These are phyloP conservation scores for Excoecaria agallocha DNA, from an alignment of 345 rosid species.

Conservation along the genomic window DNA sequence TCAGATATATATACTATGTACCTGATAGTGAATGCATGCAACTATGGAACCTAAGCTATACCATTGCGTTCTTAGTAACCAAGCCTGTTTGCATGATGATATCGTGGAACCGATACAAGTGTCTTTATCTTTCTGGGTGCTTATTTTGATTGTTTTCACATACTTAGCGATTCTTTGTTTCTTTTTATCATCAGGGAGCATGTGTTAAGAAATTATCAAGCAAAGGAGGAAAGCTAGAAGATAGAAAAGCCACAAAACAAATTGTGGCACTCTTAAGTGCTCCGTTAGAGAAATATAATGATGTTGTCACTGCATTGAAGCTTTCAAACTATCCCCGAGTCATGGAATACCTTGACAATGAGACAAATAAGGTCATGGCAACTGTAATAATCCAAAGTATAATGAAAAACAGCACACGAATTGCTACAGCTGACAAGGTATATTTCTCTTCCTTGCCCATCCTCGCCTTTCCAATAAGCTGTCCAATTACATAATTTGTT, in stretches of 20 bases:
- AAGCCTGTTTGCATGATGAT: not conserved
- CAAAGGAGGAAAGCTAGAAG: conserved; percentile 81
- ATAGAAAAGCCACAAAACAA: conserved; percentile 84
- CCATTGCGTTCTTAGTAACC: not conserved
- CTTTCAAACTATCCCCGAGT: conserved; percentile 85
- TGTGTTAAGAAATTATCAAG: conserved; percentile 78
- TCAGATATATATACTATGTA: not conserved
- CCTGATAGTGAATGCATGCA: not conserved
- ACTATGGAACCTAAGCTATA: not conserved
- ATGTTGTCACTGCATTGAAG: conserved; percentile 84
- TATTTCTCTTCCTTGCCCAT: conserved; percentile 18
- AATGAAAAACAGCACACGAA: conserved; percentile 82
- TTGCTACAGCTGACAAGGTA: conserved; percentile 83
- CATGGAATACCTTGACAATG: conserved; percentile 82
- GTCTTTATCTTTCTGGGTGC: not conserved
- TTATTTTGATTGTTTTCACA: conserved; percentile 3
- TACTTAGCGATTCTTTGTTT: not conserved
- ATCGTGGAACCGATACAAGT: not conserved
- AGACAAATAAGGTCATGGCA: conserved; percentile 94
- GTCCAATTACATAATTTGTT: conserved; percentile 11
- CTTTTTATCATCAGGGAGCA: conserved; percentile 63
- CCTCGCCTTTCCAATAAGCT: conserved; percentile 19
- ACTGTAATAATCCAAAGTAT: conserved; percentile 85
- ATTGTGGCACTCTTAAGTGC: conserved; percentile 94
- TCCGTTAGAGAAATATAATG: conserved; percentile 92